Conservation (phyloP, 1,284 basidiomycete genomes). For the Cryptococcus sp. region DNA sequence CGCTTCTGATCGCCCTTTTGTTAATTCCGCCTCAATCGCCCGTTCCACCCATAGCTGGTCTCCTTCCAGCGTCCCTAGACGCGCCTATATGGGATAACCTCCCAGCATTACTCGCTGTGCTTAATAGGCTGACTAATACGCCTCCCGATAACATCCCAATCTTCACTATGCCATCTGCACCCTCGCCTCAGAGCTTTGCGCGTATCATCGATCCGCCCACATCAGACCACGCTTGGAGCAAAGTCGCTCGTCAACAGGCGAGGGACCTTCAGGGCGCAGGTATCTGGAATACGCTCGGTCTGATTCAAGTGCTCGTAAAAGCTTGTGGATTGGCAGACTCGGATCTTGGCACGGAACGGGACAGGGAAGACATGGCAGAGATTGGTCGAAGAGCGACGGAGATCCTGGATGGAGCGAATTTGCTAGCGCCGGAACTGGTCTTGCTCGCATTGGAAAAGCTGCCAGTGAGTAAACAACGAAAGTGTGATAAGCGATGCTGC, state of each 20-base stretch:
- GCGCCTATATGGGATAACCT: slow-evolving; percentile 78
- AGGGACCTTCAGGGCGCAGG: slow-evolving; percentile 72
- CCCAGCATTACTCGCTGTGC: slow-evolving; percentile 79
- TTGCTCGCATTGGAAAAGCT: slow-evolving; percentile 91
- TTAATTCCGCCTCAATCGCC: slow-evolving; percentile 52
- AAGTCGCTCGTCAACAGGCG: slow-evolving; percentile 62
- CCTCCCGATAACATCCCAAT: slow-evolving; percentile 90
- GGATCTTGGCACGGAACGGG: slow-evolving; percentile 64
- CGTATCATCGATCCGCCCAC: slow-evolving; percentile 77
- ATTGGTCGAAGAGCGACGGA: slow-evolving; percentile 76
- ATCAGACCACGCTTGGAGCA: slow-evolving; percentile 52
- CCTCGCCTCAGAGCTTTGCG: slow-evolving; percentile 75
- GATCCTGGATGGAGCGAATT: slow-evolving; percentile 84
- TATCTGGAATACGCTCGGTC: slow-evolving; percentile 90
- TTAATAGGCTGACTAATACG: slow-evolving; percentile 83
- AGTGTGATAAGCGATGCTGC: not conserved
- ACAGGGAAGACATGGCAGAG: slow-evolving; percentile 61
- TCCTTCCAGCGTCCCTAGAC: slow-evolving; percentile 48
- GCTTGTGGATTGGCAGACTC: slow-evolving; percentile 40
- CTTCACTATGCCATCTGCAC: slow-evolving; percentile 74
- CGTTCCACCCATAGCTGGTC: slow-evolving; percentile 50
- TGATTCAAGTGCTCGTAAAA: slow-evolving; percentile 80
- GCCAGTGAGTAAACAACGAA: slow-evolving; percentile 62
- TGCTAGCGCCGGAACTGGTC: slow-evolving; percentile 83
- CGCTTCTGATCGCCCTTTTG: slow-evolving; percentile 52